Evolutionary conservation across 345 rosid genomes (phyloP).

Genomic region (Cardamine occulta): DNA sequence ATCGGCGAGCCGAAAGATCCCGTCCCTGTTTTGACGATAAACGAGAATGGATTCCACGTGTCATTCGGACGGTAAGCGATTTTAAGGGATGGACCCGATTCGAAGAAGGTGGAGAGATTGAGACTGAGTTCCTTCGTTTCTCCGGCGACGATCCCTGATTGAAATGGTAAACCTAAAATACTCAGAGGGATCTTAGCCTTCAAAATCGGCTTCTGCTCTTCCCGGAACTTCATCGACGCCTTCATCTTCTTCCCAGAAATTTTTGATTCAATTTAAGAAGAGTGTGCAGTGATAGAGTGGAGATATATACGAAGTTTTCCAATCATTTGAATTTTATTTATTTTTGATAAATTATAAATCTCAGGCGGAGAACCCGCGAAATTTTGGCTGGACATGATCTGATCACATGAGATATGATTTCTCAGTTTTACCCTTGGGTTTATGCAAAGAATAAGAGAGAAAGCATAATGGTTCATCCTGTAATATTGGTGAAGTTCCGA

Average conservation of each 20-base stretch:
- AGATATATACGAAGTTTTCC: not conserved
- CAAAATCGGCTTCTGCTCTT: conserved; percentile 72
- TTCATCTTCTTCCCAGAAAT: conserved; percentile 51
- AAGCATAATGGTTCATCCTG: not conserved
- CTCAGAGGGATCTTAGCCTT: conserved; percentile 76
- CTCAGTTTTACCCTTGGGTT: conserved; percentile 1
- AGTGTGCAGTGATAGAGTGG: conserved; percentile 10
- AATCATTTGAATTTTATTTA: not conserved
- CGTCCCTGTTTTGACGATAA: conserved; percentile 68
- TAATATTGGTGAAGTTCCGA: not conserved
- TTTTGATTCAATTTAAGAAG: not conserved
- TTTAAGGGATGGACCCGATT: conserved; percentile 74
- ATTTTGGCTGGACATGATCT: not conserved
- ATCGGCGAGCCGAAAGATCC: conserved; percentile 75
- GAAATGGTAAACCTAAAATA: conserved; percentile 81
- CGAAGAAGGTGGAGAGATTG: conserved; percentile 73
- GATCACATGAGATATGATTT: not conserved
- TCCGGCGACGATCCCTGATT: conserved; percentile 81
- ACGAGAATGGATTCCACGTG: conserved; percentile 73
- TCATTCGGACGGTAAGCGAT: conserved; percentile 84
- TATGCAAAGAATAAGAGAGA: not conserved
- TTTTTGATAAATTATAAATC: not conserved
- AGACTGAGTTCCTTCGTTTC: conserved; percentile 72
- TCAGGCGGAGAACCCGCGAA: conserved; percentile 13
- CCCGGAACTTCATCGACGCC: conserved; percentile 81